Percentiles rank a stretch among this genome's conserved stretches.
Evolutionary conservation across 1,284 basidiomycete species (phyloP).

Genomic region (Acaromyces ingoldii): DNA sequence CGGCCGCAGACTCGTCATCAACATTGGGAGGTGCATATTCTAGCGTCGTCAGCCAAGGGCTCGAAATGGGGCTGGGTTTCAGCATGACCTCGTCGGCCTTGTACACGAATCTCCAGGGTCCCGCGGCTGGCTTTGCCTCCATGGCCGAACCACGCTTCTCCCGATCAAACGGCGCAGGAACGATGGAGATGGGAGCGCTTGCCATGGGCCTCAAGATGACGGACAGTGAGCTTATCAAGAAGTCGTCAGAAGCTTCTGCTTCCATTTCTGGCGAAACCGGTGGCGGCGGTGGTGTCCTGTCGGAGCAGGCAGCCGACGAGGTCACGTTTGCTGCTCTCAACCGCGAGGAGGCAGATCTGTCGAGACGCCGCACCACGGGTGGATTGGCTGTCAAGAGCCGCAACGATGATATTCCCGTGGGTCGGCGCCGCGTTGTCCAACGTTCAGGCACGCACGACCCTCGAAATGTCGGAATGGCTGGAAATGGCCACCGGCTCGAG

Average conservation of each 20-base stretch:
- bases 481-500: too few species aligned
- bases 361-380: neutral
- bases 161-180: constrained; percentile 10
- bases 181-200: constrained; percentile 8
- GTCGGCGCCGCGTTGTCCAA: neutral
- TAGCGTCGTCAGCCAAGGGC: constrained; percentile 33
- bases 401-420: neutral
- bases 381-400: neutral
- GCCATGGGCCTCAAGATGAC: constrained; percentile 4
- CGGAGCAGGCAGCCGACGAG: neutral
- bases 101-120: constrained; percentile 16
- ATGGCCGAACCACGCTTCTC: constrained; percentile 28
- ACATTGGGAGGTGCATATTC: neutral
- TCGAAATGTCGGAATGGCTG: neutral
- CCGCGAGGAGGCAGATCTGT: constrained; percentile 1
- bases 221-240: neutral
- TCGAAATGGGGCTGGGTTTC: constrained; percentile 38
- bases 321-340: neutral
- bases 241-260: neutral
- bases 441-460: constrained; percentile 1
- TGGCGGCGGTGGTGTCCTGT: neutral
- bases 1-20: constrained; percentile 1
- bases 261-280: neutral
- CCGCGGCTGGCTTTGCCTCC: constrained; percentile 12
- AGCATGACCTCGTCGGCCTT: constrained; percentile 30